Evolutionary conservation across 768 basidiomycete genomes (phyloP), one percentile per base, ranked within the genome.

Genomic region (Gelatoporia subvermispora): DNA sequence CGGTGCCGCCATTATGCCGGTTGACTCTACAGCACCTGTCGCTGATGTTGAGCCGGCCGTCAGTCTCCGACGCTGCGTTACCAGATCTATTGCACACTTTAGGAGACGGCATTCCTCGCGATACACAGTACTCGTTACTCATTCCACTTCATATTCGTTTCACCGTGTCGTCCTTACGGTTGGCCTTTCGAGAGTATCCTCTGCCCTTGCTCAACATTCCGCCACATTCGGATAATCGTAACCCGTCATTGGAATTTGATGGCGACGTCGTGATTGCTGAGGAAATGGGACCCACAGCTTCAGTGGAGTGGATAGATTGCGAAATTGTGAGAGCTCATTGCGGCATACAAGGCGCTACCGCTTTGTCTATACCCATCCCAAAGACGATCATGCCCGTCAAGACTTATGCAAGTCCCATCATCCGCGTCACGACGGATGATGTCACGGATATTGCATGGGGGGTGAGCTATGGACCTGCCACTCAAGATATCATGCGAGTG

Each of bases 351-450:
- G 78, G 75, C 5, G 72, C 77, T 23, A 65, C 69, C 1, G 72
- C 77, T 4, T 75, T 93, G 41, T 71, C 70, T 21, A 65, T 93
- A 35, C 53, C 67, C 36, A 74, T 95, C 28, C 91, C 93, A 2
- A 96, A 94, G 65, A 94, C 93, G 0, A 85, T 92, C 49, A 95
- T 93, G 88, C 88, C 94, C 0, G 87, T 94, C 58, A 98, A 98
- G 68, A 89, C 85, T 8, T 96, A 94, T 59, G 88, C 89, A 1
- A 75, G 78, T 39, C 90, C 93, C 3, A 66, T 70, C 11, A 76
- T 97, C 55, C 73, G 75, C 17, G 76, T 96, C 41, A 68, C 72
- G n/a, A 80, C 85, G 4, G 67, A 76, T 18, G 73, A 71, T 25
- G 74, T 83, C 4, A 88, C 91, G 0, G 78, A 83, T 34, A 77